A percentile compares a stretch with the other conserved stretches of the same genome.
Conservation (phyloP, 2,329 filamentous ascomycete species). For the Xylariales sp. region DNA sequence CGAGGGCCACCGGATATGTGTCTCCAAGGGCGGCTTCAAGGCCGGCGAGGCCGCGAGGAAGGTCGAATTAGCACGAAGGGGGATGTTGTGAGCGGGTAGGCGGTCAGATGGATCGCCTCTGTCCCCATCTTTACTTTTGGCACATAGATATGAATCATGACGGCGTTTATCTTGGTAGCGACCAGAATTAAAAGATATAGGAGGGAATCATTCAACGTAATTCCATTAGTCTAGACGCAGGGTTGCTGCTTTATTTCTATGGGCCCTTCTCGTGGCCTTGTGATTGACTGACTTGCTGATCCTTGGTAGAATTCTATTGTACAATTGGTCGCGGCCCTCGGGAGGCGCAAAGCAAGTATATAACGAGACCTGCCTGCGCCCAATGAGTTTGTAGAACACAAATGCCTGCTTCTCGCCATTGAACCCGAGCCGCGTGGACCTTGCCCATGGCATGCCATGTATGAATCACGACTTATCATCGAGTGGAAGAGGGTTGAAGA, state of each 20-base stretch:
- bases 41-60: conserved; percentile 78
- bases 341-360: not conserved
- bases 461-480: conserved; percentile 7
- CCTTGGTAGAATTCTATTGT: conserved; percentile 15
- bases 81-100: conserved; percentile 65
- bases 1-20: conserved; percentile 78
- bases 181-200: conserved; percentile 16
- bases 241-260: too few relatives aligned
- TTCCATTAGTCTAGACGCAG: not conserved
- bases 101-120: too few relatives aligned
- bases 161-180: conserved; percentile 16
- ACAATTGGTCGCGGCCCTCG: conserved; percentile 15
- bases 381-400: not conserved
- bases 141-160: conserved; percentile 16
- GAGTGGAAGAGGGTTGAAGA: not conserved
- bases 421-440: not conserved
- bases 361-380: not conserved
- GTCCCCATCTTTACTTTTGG: not conserved
- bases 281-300: not conserved
- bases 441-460: conserved; percentile 2
- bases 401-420: conserved; percentile 10
- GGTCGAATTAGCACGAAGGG: conserved; percentile 83
- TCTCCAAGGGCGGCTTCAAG: conserved; percentile 80
- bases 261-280: not conserved
- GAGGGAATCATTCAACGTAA: not conserved